phyloP scores from a whole-genome alignment of 2,329 filamentous ascomycete species.

The Ceratocystis cubensis region DNA sequence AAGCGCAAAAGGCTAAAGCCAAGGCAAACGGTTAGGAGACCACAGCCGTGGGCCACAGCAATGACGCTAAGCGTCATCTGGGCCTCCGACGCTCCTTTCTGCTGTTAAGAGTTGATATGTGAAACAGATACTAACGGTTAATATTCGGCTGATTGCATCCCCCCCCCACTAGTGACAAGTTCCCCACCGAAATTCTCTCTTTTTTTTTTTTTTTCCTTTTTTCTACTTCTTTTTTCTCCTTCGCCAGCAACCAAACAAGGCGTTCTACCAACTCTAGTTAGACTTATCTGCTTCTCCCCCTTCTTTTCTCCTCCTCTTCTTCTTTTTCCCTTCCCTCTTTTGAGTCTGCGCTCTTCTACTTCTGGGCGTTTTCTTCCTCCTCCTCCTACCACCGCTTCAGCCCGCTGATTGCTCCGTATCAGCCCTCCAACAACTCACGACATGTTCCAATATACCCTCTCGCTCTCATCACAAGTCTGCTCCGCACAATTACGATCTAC shows the following conservation, averaged over 20 bases:
- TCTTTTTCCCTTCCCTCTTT: not conserved
- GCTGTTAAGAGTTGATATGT: not conserved
- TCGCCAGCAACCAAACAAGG: not conserved
- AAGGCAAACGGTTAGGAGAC: no score
- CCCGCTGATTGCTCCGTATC: slow-evolving; percentile 11
- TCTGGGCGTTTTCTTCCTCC: not conserved
- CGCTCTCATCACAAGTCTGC: slow-evolving; percentile 16
- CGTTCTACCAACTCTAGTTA: not conserved
- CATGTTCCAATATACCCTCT: slow-evolving; percentile 19
- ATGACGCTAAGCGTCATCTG: not conserved
- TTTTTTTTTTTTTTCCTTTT: slow-evolving; percentile 2
- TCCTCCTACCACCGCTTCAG: not conserved
- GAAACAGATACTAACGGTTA: not conserved
- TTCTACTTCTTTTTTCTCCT: not conserved
- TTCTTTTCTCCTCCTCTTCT: not conserved
- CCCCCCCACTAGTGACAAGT: not conserved
- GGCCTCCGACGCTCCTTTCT: not conserved
- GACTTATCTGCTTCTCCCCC: not conserved
- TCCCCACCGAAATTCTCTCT: not conserved
- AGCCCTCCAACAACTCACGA: slow-evolving; percentile 10
- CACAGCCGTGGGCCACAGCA: no score
- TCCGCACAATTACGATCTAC: slow-evolving; percentile 14
- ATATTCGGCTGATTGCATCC: not conserved
- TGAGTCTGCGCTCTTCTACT: not conserved
- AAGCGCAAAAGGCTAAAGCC: not conserved